These are phyloP conservation scores for Pichia sp. DNA, from an alignment of 1,139 yeast species.

Conservation along the genomic window DNA sequence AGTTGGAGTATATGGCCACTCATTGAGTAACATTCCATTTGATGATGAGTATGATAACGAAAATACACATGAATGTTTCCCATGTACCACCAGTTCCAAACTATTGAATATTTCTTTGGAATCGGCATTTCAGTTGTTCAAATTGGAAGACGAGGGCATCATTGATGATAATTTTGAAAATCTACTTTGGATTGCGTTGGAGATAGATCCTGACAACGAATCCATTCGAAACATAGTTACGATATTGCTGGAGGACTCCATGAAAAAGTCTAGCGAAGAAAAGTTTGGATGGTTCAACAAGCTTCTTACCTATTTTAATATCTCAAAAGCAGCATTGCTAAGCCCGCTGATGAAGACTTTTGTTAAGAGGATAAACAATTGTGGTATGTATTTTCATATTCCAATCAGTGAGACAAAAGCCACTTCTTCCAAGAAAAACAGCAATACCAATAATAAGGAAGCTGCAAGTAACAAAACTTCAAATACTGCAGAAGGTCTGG, in stretches of 20 bases:
- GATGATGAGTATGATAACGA: constrained; percentile 25
- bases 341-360: constrained; percentile 28
- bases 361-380: constrained; percentile 28
- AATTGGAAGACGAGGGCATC: constrained; percentile 31
- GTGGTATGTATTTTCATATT: constrained; percentile 28
- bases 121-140: constrained; percentile 36
- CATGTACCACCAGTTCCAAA: constrained; percentile 34
- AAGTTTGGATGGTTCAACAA: constrained; percentile 36
- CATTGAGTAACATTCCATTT: constrained; percentile 27
- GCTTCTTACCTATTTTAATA: constrained; percentile 35
- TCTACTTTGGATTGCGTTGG: constrained; percentile 41
- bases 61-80: constrained; percentile 33
- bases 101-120: constrained; percentile 34
- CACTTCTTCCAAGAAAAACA: background rate
- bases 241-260: constrained; percentile 32
- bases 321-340: constrained; percentile 33
- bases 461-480: background rate
- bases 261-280: constrained; percentile 21
- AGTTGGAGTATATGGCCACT: constrained; percentile 28
- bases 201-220: constrained; percentile 33
- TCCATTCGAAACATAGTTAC: constrained; percentile 27
- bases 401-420: constrained; percentile 2
- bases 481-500: background rate
- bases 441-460: background rate
- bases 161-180: constrained; percentile 34